These are phyloP conservation scores for Ceratocystis smalleyi DNA, from an alignment of 2,329 filamentous ascomycete species.

Conservation along the genomic window DNA sequence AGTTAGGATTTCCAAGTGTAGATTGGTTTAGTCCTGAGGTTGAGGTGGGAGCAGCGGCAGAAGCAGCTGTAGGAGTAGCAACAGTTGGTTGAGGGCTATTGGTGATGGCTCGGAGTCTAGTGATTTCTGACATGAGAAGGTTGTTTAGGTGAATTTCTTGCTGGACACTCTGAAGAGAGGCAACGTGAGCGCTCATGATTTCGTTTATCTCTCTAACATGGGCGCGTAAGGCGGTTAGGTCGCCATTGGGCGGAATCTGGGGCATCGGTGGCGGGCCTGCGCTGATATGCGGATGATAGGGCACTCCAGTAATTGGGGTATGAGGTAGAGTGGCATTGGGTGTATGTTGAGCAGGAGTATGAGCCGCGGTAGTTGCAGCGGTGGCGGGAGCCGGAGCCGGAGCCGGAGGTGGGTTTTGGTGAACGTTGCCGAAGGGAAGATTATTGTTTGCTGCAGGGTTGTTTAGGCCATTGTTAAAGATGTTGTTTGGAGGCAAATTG, in stretches of 20 bases:
- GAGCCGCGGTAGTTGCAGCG: neutral
- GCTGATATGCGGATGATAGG: neutral
- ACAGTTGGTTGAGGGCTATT: conserved; percentile 34
- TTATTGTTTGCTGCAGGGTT: conserved; percentile 1
- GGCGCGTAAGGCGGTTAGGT: conserved; percentile 18
- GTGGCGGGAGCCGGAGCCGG: neutral
- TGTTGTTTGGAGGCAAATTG: conserved; percentile 8
- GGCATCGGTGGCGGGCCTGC: neutral
- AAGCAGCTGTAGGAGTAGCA: conserved; percentile 23
- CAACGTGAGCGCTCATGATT: conserved; percentile 13
- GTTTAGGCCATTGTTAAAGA: conserved; percentile 3
- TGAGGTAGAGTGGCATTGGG: conserved; percentile 6
- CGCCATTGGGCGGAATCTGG: conserved; percentile 6
- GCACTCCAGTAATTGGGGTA: neutral
- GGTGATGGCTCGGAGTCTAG: conserved; percentile 3
- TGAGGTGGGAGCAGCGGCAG: conserved; percentile 43
- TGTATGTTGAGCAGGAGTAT: neutral
- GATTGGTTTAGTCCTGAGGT: conserved; percentile 18
- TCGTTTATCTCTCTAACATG: conserved; percentile 20
- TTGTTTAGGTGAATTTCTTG: conserved; percentile 56
- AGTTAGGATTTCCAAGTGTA: conserved; percentile 16
- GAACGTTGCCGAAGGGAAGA: neutral
- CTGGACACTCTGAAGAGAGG: conserved; percentile 38
- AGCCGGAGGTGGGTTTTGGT: conserved; percentile 1
- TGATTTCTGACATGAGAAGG: conserved; percentile 49